Base-by-base conservation (phyloP, 768 basidiomycete species). In the Naematelia aurantialba region DNA sequence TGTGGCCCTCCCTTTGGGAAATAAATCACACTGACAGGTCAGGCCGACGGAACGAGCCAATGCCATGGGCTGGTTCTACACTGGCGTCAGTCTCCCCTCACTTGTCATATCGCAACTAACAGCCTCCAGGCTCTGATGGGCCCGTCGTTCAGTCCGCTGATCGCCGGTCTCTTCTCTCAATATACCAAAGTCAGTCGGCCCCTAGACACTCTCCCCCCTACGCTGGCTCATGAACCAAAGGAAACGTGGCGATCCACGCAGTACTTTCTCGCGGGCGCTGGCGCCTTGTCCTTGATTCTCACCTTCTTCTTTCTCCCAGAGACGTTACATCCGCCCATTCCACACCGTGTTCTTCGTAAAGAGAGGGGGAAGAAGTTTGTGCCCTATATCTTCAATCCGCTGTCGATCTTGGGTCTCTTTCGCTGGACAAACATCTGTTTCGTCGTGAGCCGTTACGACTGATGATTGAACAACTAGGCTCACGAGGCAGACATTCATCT, bases 241-340 rank as follows among this genome's bases (percentile, higher is more conserved):
- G 45, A 42, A 44, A 55, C 59, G 0, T 75, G 71, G 71, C 51
- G 70, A 54, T 57, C 70, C 3, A 53, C 62, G 21, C 62, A 63
- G 56, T 70, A 73, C 59, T 68, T 69, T 42, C 55, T 75, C 42
- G 59, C 61, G 1, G 74, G 69, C 11, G 49, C 54, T 12, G 72
- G 63, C 1, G 64, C 64, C 29, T 42, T 70, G 17, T 60, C 68
- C 4, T 21, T 76, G 55, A 13, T 67, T 27, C 50, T 69, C 26
- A 60, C 62, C 25, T 62, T 62, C 44, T 68, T 76, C 60, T 63
- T 69, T 47, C 53, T 75, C 24, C 76, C 76, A 3, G 75, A 78
- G 53, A 78, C 76, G 2, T 66, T 60, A 17, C 73, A 78, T 54
- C 69, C 65, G 13, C 67, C 70, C 12, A 62, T 74, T 22, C 75